Evolutionary conservation across 129 eudicot genomes (phyloP), one percentile per base, ranked within the genome.

Genomic region (Arctium minus): DNA sequence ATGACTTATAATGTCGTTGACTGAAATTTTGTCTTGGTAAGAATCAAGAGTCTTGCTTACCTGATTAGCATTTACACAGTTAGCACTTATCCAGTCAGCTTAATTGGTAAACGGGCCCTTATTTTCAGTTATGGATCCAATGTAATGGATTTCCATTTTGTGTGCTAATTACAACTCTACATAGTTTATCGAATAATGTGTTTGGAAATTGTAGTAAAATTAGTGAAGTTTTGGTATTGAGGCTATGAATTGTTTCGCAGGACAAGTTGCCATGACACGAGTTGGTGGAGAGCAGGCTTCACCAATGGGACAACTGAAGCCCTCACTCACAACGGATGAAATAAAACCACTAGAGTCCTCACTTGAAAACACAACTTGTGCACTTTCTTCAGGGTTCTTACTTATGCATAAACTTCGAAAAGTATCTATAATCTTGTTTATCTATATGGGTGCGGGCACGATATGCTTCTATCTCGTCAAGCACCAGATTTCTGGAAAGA

Each of bases 401-500:
- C 68, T 60, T n/a, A 60, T 60, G 29, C 68, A 2, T 60, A 60
- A 60, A 60, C 68, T 60, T 17, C 68, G 9, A 4, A 6, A 60
- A 60, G 30, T 60, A 60, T n/a, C 68, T 17, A 60, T 60, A 60
- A 60, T 60, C 68, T 60, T 60, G 27, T 60, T 17, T 60, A 17
- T 93, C 67, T 95, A 95, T 86, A 62, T 95, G 53, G 86, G 83
- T 40, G 69, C 84, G 0, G 97, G 99, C 7, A 88, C 93, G 1
- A 35, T 86, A 50, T 88, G 97, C 81, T 96, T 96, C 78, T 96
- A 90, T 88, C 73, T 93, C 30, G 92, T 91, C 5, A 81, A 81
- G 80, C 44, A 91, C 86, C 97, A 96, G n/a, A 81, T 96, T 8
- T 67, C 46, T 6, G 99, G 99, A 30, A 75, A 38, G 22, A 96